Conservation (phyloP, 2,329 filamentous ascomycete genomes). For the Fusarium proliferatum region DNA sequence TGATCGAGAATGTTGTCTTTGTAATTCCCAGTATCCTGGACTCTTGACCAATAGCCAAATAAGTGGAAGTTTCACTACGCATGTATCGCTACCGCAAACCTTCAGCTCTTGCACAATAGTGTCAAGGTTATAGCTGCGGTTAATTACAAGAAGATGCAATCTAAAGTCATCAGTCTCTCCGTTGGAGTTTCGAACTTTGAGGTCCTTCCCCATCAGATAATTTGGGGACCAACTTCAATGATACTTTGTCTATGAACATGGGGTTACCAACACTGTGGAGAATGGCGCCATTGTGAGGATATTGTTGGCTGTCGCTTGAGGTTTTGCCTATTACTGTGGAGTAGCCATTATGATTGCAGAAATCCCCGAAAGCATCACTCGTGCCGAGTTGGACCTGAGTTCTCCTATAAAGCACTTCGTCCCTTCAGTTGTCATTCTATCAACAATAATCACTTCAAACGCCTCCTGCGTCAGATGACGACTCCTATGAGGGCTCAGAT, state of each 20-base stretch:
- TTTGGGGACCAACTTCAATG: background rate
- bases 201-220: no score
- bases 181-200: no score
- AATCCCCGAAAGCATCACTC: background rate
- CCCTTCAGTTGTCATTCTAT: background rate
- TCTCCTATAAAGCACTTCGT: background rate
- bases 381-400: no score
- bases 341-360: background rate
- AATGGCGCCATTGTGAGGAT: background rate
- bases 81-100: no score
- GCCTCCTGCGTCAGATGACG: background rate
- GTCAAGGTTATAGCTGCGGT: no score
- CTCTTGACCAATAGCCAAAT: no score
- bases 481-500: background rate
- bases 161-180: no score
- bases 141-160: no score
- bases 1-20: no score
- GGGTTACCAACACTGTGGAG: background rate
- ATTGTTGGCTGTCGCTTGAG: background rate
- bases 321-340: background rate
- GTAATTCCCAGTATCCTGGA: no score
- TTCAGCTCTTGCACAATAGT: no score
- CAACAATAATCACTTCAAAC: background rate
- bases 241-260: background rate
- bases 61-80: no score